Base-by-base conservation (phyloP, 2,329 filamentous ascomycete species). In the Emergomyces orientalis region DNA sequence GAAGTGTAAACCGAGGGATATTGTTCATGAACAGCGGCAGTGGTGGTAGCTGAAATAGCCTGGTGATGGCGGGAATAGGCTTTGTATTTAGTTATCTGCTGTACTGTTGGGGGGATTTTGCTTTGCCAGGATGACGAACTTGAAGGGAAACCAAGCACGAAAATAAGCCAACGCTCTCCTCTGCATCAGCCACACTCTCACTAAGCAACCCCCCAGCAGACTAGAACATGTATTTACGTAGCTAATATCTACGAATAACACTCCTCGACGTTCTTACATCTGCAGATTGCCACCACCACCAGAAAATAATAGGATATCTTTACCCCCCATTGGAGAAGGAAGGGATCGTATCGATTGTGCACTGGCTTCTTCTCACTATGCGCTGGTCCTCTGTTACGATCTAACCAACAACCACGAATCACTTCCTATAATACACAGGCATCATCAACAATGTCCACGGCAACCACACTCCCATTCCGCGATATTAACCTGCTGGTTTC, bases 401-500 rank as follows among this genome's bases (percentile, higher is more conserved):
- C 19, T 55, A 55, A 22, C 37, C 13, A 41, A 32, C 30, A 8
- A n/a, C 52, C 17, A 3, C 49, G 19, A 22, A 22, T 37, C 52
- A 37, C 32, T 37, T 8, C 19, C 17, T 39, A 27, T 17, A 34
- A 58, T 39, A 27, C 57, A 11, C 34, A 0, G 9, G 7, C n/a
- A 2, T 34, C n/a, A 25, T 37, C 47, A 49, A 68, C 67, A 57
- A 77, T 77, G 75, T 67, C 73, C 61, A 68, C 73, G 61, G 63
- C 73, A 61, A 68, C 73, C 61, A 63, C 73, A 62, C 79, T 88
- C 62, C 94, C 93, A 27, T 99, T 92, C 78, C 86, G 93, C 74
- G 94, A 99, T 81, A 95, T 97, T 81, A 99, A 97, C 76, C 86
- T 99, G 75, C 91, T 96, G 77, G 89, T 91, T 68, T 91, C 93